A percentile compares a stretch with the other conserved stretches of the same genome.
These are phyloP conservation scores for Ricinus communis DNA, from an alignment of 345 rosid species.

Conservation along the genomic window DNA sequence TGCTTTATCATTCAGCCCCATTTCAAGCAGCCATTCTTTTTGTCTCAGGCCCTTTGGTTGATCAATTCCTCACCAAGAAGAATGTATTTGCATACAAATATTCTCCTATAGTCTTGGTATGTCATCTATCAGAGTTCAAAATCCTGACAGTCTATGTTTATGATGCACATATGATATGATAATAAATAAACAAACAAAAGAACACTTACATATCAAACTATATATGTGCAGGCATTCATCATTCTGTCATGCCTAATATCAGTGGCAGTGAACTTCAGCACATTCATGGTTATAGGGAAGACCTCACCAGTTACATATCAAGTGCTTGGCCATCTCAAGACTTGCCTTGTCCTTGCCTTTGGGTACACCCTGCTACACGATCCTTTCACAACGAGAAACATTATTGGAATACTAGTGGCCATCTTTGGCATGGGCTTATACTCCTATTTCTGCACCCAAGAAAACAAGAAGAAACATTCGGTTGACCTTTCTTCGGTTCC, in stretches of 20 bases:
- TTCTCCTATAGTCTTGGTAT: slow-evolving; percentile 74
- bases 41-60: slow-evolving; percentile 92
- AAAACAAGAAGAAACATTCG: slow-evolving; percentile 72
- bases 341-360: slow-evolving; percentile 85
- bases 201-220: too few relatives aligned
- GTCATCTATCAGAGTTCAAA: too few relatives aligned
- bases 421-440: slow-evolving; percentile 88
- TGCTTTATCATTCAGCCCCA: slow-evolving; percentile 95
- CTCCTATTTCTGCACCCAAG: slow-evolving; percentile 83
- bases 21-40: slow-evolving; percentile 97
- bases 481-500: slow-evolving; percentile 48
- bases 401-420: slow-evolving; percentile 78
- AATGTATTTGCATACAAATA: slow-evolving; percentile 84
- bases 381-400: slow-evolving; percentile 84
- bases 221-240: slow-evolving; percentile 65
- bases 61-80: slow-evolving; percentile 75
- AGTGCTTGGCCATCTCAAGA: slow-evolving; percentile 95
- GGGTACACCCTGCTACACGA: slow-evolving; percentile 90
- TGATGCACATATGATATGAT: too few relatives aligned
- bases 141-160: too few relatives aligned
- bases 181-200: too few relatives aligned
- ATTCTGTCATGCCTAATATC: slow-evolving; percentile 79
- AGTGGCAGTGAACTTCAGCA: slow-evolving; percentile 96
- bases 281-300: slow-evolving; percentile 96
- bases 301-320: slow-evolving; percentile 98